Percentiles rank a stretch among this genome's conserved stretches.
Conservation (phyloP, 345 rosid genomes). For the Turnera subulata region DNA sequence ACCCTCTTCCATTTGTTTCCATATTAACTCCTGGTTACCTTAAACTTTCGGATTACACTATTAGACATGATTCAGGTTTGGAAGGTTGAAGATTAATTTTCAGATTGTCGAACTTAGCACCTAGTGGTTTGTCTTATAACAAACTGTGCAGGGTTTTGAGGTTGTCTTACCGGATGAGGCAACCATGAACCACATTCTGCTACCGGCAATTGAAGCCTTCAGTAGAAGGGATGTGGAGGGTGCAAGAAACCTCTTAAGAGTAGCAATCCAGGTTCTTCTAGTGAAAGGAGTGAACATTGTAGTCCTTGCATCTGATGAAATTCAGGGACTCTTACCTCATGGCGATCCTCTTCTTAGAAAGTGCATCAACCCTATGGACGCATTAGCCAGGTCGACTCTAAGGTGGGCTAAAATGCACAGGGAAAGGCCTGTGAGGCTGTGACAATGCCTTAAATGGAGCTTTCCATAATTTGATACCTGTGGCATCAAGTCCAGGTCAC, state of each 20-base stretch:
- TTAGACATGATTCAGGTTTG: background rate
- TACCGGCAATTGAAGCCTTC: constrained; percentile 49
- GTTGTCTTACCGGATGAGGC: constrained; percentile 61
- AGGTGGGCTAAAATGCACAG: constrained; percentile 43
- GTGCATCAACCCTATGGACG: constrained; percentile 61
- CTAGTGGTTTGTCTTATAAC: background rate
- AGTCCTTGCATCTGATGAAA: constrained; percentile 56
- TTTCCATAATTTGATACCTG: too few species aligned
- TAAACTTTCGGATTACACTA: background rate
- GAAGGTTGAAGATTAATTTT: background rate
- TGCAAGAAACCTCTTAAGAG: constrained; percentile 50
- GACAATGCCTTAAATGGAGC: too few species aligned
- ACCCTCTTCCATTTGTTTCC: too few species aligned
- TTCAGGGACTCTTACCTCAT: constrained; percentile 43
- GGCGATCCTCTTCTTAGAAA: constrained; percentile 61
- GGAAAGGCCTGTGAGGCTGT: constrained; percentile 5
- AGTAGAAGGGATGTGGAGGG: constrained; percentile 54
- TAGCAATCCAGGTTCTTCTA: constrained; percentile 53
- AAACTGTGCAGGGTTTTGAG: constrained; percentile 52
- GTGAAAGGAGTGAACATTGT: constrained; percentile 60
- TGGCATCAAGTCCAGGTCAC: too few species aligned
- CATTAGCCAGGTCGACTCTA: constrained; percentile 51
- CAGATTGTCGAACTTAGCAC: background rate
- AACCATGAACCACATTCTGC: constrained; percentile 47
- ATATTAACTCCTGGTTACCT: background rate